Percentiles rank a stretch among this genome's conserved stretches.
Evolutionary conservation across 2,329 filamentous ascomycete genomes (phyloP).

Genomic region (Pseudogymnoascus sp.): DNA sequence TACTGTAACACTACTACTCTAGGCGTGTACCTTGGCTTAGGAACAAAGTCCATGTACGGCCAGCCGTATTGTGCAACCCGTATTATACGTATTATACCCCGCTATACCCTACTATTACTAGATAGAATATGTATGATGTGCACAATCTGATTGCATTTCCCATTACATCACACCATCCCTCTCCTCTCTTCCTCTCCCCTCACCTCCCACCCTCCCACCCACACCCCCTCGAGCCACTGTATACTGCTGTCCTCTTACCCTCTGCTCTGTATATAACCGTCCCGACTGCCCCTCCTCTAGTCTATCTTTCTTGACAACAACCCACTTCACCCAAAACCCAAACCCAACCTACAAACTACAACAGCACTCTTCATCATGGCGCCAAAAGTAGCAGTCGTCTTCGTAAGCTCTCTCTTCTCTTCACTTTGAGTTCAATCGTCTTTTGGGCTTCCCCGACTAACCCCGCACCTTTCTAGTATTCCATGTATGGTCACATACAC

Average conservation of each 20-base stretch:
- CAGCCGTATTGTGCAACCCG: background rate
- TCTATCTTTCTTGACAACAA: background rate
- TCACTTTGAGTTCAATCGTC: background rate
- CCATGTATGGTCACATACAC: slow-evolving; percentile 87
- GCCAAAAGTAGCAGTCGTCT: slow-evolving; percentile 87
- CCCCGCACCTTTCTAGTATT: slow-evolving; percentile 56
- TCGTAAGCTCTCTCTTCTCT: slow-evolving; percentile 49
- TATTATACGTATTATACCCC: background rate
- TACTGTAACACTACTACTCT: background rate
- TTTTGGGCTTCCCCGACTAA: background rate
- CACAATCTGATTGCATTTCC: background rate
- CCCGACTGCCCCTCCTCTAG: background rate
- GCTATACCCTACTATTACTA: background rate
- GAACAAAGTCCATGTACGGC: background rate
- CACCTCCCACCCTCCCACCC: background rate
- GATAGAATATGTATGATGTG: background rate
- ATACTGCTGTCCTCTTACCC: background rate
- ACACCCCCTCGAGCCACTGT: background rate
- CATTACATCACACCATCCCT: background rate
- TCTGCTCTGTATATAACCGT: background rate
- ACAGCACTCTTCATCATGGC: slow-evolving; percentile 52
- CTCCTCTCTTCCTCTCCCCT: background rate
- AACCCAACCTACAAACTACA: background rate
- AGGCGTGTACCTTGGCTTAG: background rate
- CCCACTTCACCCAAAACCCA: background rate